Conservation (phyloP, 768 basidiomycete species). For the Exidia glandulosa region DNA sequence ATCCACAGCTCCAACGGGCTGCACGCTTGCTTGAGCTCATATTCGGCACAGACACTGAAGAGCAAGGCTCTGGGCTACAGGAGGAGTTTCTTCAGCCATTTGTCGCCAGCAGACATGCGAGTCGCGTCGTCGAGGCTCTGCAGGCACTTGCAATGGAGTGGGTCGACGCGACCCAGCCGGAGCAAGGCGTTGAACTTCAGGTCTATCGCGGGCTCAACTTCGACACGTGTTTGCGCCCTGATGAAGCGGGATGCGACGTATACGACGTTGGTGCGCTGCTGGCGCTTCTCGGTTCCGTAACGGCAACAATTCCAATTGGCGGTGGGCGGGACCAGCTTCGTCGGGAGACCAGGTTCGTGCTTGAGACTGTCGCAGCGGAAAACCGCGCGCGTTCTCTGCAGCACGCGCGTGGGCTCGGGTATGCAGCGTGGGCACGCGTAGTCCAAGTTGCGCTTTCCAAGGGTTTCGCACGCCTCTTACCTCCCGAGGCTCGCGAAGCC, state of each 20-base stretch:
- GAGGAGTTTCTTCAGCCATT: conserved; percentile 47
- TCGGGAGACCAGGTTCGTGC: conserved; percentile 59
- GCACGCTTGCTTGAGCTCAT: conserved; percentile 69
- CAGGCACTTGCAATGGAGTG: conserved; percentile 83
- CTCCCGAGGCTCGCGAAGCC: conserved; percentile 72
- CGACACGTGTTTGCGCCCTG: conserved; percentile 53
- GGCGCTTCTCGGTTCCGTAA: conserved; percentile 36
- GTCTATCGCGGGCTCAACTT: conserved; percentile 52
- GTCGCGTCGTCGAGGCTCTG: conserved; percentile 62
- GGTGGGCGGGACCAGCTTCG: conserved; percentile 43
- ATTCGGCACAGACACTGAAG: conserved; percentile 48
- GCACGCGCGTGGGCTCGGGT: conserved; percentile 55
- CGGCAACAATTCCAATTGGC: background rate
- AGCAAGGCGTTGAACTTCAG: conserved; percentile 43
- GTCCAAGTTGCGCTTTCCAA: conserved; percentile 73
- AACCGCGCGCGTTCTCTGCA: conserved; percentile 79
- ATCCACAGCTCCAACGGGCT: conserved; percentile 48
- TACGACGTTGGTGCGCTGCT: conserved; percentile 66
- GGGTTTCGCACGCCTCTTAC: conserved; percentile 74
- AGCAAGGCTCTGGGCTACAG: conserved; percentile 28
- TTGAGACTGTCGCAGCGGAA: conserved; percentile 77
- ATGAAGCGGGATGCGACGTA: conserved; percentile 68
- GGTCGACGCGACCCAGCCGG: conserved; percentile 59
- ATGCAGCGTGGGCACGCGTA: conserved; percentile 76
- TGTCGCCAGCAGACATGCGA: too few species aligned